phyloP scores from a whole-genome alignment of 768 basidiomycete species.

The Boletus patriciae region DNA sequence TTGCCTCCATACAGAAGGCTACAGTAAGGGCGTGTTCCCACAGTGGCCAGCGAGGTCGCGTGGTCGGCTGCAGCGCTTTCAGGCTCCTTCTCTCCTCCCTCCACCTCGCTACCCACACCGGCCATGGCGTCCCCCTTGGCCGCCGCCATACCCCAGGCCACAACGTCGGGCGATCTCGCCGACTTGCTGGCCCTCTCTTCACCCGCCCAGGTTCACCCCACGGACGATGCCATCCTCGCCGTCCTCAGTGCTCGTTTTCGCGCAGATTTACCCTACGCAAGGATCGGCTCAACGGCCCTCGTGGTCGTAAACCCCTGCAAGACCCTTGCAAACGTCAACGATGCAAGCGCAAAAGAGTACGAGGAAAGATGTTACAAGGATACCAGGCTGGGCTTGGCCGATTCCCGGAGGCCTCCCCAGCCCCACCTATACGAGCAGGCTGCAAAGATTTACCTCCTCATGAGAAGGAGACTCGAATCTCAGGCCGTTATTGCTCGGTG shows the following conservation, averaged over 20 bases:
- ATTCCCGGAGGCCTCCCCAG: slow-evolving; percentile 42
- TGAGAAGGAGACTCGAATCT: slow-evolving; percentile 52
- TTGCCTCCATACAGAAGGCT: too few species aligned
- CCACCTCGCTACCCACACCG: slow-evolving; percentile 12
- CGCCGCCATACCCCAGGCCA: slow-evolving; percentile 36
- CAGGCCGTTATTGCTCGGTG: slow-evolving; percentile 61
- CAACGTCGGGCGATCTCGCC: slow-evolving; percentile 47
- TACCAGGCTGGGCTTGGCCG: slow-evolving; percentile 42
- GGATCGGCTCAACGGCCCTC: slow-evolving; percentile 48
- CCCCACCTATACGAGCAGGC: slow-evolving; percentile 67
- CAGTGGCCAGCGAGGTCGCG: too few species aligned
- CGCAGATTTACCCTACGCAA: slow-evolving; percentile 55
- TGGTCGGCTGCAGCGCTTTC: too few species aligned
- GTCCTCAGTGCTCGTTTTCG: slow-evolving; percentile 59
- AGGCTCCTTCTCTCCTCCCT: background rate
- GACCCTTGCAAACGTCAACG: slow-evolving; percentile 54
- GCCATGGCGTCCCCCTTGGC: slow-evolving; percentile 43
- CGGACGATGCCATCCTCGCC: slow-evolving; percentile 56
- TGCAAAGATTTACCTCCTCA: slow-evolving; percentile 56
- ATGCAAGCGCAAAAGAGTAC: slow-evolving; percentile 57
- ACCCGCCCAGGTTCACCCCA: slow-evolving; percentile 47
- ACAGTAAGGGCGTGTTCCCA: too few species aligned
- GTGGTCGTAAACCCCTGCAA: slow-evolving; percentile 63
- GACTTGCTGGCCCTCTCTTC: slow-evolving; percentile 43
- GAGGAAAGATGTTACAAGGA: slow-evolving; percentile 56